Evolutionary conservation across 257 asterid species (phyloP), one percentile per base, ranked within the genome.

Genomic region (Solanum infundibuliforme): DNA sequence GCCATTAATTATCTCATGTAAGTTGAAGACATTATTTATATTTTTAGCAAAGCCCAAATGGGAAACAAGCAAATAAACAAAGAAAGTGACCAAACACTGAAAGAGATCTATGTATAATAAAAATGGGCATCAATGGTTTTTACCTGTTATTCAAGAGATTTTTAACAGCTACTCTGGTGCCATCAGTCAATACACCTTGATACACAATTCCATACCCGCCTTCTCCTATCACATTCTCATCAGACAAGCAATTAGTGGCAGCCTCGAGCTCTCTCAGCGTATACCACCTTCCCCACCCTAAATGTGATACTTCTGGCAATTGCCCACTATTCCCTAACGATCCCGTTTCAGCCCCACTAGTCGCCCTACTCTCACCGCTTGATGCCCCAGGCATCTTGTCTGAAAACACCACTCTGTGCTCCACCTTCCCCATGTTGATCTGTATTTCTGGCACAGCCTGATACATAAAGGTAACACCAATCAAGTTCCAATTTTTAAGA

Each of bases 201-300:
- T 95, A 97, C 46, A 97, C 99, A 84, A 97, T 97, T 46, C 99
- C 98, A 32, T 97, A 97, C 46, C 99, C 99, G 84, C 99, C 99
- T 92, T 96, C 98, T 81, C 99, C 99, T 6, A 96, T 96, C 86
- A 96, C 98, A 91, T 94, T 96, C 93, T 94, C 99, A 86, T 94
- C 96, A 4, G 97, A 89, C 89, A 96, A 94, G 21, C 98, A 97
- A 92, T 96, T 93, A 9, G 98, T 95, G n/a, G 98, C 98, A 4
- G 95, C 98, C 93, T 96, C 99, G 3, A 97, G 99, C 92, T 97
- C 99, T 91, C 99, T 93, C 91, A 97, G 90, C 29, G 98, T 97
- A 89, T 97, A 97, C 98, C 98, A 97, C 82, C 98, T 92, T 88
- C 99, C 99, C 99, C 99, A 97, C 29, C 99, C 99, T 92, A 97